phyloP scores from a whole-genome alignment of 768 basidiomycete genomes.

The Melanogaster broomeanus region DNA sequence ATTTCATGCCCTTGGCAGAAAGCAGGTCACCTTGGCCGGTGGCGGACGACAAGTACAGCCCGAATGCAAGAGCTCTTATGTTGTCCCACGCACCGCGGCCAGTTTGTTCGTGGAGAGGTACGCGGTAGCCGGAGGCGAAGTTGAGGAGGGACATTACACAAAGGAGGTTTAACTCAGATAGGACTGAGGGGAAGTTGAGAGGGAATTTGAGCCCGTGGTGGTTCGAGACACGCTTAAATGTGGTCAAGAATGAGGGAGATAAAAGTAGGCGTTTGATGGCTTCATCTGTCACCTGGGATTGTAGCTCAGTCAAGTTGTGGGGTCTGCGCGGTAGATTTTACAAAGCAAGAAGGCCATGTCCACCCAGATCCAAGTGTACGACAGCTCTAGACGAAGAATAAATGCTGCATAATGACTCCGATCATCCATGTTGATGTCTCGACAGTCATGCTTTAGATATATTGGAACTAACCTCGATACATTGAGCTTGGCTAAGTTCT shows the following conservation, averaged over 20 bases:
- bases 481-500: slow-evolving; percentile 45
- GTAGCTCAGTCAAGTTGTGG: slow-evolving; percentile 7
- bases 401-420: too few species aligned
- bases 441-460: slow-evolving; percentile 1
- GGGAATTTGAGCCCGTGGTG: slow-evolving; percentile 77
- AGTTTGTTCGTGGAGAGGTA: slow-evolving; percentile 67
- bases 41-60: slow-evolving; percentile 68
- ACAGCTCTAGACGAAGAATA: too few species aligned
- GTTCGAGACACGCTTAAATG: slow-evolving; percentile 60
- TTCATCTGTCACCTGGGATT: slow-evolving; percentile 53
- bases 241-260: slow-evolving; percentile 62
- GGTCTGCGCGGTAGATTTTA: neutral
- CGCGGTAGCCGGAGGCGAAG: slow-evolving; percentile 81
- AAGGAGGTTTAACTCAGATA: slow-evolving; percentile 82
- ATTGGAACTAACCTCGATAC: slow-evolving; percentile 50
- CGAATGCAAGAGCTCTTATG: slow-evolving; percentile 72
- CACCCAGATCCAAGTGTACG: too few species aligned
- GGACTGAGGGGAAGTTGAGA: slow-evolving; percentile 70
- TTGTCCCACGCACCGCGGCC: slow-evolving; percentile 85
- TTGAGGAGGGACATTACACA: slow-evolving; percentile 78
- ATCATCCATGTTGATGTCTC: neutral
- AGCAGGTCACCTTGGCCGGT: slow-evolving; percentile 57
- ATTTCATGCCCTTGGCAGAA: slow-evolving; percentile 65
- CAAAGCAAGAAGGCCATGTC: neutral
- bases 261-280: slow-evolving; percentile 62